Evolutionary conservation across 352 stramenopile species (phyloP).

Genomic region (Globisporangium heterothallicum): DNA sequence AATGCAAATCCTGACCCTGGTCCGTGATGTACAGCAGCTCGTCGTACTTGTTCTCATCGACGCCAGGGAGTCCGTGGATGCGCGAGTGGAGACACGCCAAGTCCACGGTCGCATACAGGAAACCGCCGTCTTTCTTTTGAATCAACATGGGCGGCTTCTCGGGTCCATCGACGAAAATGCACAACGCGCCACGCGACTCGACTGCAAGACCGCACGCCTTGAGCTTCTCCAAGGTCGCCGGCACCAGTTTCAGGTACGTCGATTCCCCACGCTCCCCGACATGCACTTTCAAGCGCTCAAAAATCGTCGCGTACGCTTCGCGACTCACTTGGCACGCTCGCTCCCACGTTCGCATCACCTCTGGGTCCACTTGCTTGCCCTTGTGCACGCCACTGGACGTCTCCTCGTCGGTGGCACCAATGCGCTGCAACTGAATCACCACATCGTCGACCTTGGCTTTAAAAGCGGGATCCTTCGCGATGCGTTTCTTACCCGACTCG

Average conservation of each 20-base stretch:
- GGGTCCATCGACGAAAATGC: constrained; percentile 62
- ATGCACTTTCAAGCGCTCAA: constrained; percentile 54
- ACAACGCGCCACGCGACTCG: constrained; percentile 56
- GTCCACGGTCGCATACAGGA: constrained; percentile 77
- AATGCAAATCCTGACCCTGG: constrained; percentile 74
- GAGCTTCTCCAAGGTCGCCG: constrained; percentile 38
- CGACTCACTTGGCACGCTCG: constrained; percentile 68
- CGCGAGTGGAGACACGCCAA: constrained; percentile 65
- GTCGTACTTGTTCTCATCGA: constrained; percentile 67
- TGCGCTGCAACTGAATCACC: constrained; percentile 66
- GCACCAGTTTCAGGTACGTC: constrained; percentile 63
- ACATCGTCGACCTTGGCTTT: constrained; percentile 62
- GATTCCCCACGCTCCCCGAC: constrained; percentile 72
- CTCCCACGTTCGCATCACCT: constrained; percentile 46
- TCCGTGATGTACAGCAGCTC: constrained; percentile 82
- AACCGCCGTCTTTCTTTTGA: constrained; percentile 74
- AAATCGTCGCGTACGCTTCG: constrained; percentile 58
- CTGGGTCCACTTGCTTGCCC: constrained; percentile 24
- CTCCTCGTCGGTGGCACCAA: constrained; percentile 24
- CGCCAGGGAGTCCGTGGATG: constrained; percentile 60
- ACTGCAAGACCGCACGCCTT: constrained; percentile 39
- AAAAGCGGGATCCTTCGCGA: constrained; percentile 35
- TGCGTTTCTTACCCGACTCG: constrained; percentile 55
- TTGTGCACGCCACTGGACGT: not conserved
- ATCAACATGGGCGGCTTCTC: constrained; percentile 81